Conservation (phyloP, 768 basidiomycete species). For the Crepidotus variabilis region DNA sequence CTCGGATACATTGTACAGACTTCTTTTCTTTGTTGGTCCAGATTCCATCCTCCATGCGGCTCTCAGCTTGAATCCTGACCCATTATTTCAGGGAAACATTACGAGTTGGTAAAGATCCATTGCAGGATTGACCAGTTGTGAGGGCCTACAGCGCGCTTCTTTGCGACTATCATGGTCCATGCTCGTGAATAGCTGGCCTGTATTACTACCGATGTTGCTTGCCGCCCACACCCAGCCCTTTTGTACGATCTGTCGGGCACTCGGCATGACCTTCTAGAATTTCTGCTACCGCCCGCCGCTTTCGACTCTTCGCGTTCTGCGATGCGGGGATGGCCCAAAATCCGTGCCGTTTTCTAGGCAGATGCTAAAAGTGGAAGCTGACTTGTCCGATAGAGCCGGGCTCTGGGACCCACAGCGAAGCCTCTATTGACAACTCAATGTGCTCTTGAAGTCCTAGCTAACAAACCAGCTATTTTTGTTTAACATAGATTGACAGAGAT, state of each 20-base stretch:
- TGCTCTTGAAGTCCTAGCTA: no score
- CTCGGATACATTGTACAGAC: neutral
- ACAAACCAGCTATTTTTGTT: no score
- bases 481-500: no score
- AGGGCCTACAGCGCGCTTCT: neutral
- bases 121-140: constrained; percentile 1
- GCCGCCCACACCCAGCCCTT: neutral
- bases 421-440: no score
- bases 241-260: neutral
- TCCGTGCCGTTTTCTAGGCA: no score
- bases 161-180: neutral
- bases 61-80: neutral
- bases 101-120: neutral
- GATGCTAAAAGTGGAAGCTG: no score
- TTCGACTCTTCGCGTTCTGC: no score
- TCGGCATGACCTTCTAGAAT: neutral
- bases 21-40: neutral
- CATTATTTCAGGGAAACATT: neutral
- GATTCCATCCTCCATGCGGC: neutral
- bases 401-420: no score
- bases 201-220: neutral
- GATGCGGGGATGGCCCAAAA: no score
- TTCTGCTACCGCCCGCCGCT: neutral
- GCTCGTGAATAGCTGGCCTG: neutral
- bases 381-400: no score